Evolutionary conservation across 257 asterid genomes (phyloP).

Genomic region (Solanum peruvianum): DNA sequence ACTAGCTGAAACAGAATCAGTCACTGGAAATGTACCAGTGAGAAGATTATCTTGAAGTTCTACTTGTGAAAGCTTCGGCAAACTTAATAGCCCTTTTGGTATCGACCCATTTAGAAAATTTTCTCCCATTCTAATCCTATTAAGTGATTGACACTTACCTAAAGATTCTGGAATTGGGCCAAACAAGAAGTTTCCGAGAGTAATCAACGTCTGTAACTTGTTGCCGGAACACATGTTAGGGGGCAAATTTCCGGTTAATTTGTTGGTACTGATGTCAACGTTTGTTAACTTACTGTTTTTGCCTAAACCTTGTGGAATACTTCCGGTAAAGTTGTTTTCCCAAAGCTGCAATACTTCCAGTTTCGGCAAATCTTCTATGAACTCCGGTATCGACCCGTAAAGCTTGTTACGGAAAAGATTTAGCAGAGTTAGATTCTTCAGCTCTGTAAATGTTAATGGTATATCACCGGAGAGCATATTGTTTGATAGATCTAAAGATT

Average conservation of each 20-base stretch:
- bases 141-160: constrained; percentile 68
- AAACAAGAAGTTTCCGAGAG: constrained; percentile 68
- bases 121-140: constrained; percentile 80
- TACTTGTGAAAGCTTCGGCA: constrained; percentile 68
- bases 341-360: constrained; percentile 80
- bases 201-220: constrained; percentile 51
- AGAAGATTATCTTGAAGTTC: constrained; percentile 84
- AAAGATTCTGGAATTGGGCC: constrained; percentile 79
- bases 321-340: constrained; percentile 95
- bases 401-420: constrained; percentile 84
- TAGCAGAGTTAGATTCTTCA: constrained; percentile 58
- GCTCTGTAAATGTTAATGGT: constrained; percentile 45
- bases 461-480: constrained; percentile 65
- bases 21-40: constrained; percentile 68
- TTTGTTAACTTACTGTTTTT: constrained; percentile 50
- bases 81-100: constrained; percentile 61
- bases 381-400: constrained; percentile 82
- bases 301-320: constrained; percentile 70
- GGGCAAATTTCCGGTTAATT: constrained; percentile 75
- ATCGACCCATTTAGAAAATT: constrained; percentile 82
- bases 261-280: constrained; percentile 77
- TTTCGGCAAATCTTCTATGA: constrained; percentile 60
- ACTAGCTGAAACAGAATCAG: constrained; percentile 21
- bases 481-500: constrained; percentile 88
- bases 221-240: constrained; percentile 56